Conservation (phyloP, 176 grass and related monocot species). For the Puccinellia tenuiflora region DNA sequence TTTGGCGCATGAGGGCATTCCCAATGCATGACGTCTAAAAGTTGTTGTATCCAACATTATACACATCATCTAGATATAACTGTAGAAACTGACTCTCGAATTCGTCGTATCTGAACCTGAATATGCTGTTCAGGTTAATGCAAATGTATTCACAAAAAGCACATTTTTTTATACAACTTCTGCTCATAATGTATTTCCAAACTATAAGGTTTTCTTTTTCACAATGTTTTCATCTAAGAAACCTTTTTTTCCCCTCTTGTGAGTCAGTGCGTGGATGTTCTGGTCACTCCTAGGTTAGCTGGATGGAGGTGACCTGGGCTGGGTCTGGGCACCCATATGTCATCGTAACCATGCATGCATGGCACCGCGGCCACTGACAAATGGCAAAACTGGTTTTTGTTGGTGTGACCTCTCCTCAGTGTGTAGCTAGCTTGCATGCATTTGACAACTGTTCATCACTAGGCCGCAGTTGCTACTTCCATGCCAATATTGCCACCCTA, state of each 20-base stretch:
- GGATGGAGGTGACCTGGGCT: neutral
- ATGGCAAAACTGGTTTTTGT: neutral
- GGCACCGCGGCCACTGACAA: neutral
- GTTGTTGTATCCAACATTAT: neutral
- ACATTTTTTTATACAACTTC: neutral
- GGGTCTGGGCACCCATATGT: neutral
- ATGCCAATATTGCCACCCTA: neutral
- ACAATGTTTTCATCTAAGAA: too few relatives aligned
- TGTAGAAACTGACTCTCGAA: neutral
- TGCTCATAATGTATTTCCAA: neutral
- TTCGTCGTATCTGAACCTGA: neutral
- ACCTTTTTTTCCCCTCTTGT: too few relatives aligned
- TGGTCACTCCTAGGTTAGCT: neutral
- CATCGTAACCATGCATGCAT: neutral
- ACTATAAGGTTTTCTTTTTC: neutral
- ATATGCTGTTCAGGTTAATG: neutral
- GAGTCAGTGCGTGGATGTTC: too few relatives aligned
- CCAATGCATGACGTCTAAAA: neutral
- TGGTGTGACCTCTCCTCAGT: neutral
- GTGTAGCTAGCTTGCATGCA: neutral
- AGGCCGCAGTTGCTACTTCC: neutral
- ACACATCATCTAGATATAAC: neutral
- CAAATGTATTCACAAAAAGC: neutral
- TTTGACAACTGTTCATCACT: conserved; percentile 1
- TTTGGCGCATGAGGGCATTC: neutral